Conservation (phyloP, 1,284 basidiomycete species). For the Testicularia cyperi region DNA sequence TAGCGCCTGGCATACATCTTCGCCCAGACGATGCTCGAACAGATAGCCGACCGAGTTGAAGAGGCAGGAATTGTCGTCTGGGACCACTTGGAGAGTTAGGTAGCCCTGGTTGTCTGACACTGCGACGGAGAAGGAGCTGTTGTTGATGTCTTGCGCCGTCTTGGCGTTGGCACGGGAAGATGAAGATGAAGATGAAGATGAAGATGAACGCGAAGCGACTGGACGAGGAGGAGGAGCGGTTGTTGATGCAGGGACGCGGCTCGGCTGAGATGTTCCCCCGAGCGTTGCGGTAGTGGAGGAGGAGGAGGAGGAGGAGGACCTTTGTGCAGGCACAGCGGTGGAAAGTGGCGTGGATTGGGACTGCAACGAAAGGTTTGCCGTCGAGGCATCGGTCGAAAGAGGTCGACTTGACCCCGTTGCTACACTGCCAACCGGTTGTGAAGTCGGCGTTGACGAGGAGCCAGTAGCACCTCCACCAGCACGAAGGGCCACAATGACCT, state of each 20-base stretch:
- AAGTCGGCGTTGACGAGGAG: conserved; percentile 1
- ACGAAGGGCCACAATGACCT: conserved; percentile 21
- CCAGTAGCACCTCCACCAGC: neutral
- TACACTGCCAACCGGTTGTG: no score
- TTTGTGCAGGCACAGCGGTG: no score
- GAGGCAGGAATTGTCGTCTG: conserved; percentile 50
- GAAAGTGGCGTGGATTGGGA: no score
- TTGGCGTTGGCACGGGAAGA: no score
- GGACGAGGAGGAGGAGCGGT: no score
- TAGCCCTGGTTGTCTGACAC: conserved; percentile 4
- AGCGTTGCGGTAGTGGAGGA: neutral
- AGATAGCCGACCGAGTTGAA: conserved; percentile 38
- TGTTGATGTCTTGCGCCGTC: conserved; percentile 6
- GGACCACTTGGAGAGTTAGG: conserved; percentile 34
- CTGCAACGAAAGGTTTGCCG: no score
- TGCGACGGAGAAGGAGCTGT: conserved; percentile 9
- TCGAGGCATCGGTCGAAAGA: no score
- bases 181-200: no score
- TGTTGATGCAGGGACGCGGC: no score
- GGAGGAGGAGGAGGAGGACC: neutral
- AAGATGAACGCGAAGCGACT: no score
- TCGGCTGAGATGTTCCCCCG: no score
- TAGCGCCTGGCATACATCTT: conserved; percentile 9
- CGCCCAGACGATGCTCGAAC: conserved; percentile 11
- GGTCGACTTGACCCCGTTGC: no score